phyloP scores from a whole-genome alignment of 768 basidiomycete genomes.

The Lactarius vividus region DNA sequence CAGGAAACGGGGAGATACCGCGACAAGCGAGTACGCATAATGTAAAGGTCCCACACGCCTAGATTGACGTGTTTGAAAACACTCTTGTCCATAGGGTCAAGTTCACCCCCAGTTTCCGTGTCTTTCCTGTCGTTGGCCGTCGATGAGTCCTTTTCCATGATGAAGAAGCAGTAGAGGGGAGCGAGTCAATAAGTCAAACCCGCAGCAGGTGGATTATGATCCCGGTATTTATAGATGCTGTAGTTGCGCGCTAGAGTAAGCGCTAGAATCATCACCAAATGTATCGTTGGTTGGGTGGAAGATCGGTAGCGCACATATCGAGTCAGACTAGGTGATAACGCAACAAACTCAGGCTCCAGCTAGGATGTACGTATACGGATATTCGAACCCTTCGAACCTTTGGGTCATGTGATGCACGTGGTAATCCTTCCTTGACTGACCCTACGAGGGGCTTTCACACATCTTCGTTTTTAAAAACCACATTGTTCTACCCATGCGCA shows the following conservation, averaged over 20 bases:
- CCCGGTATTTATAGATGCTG: not conserved
- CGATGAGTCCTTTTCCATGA: not conserved
- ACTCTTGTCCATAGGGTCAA: not conserved
- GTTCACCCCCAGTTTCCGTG: not conserved
- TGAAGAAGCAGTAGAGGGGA: not conserved
- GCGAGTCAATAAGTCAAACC: not conserved
- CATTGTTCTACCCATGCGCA: not conserved
- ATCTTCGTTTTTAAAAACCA: constrained; percentile 13
- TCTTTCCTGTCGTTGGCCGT: not conserved
- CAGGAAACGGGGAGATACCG: not conserved
- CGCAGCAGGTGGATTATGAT: too few species aligned
- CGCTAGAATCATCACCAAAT: too few species aligned
- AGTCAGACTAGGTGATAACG: not conserved
- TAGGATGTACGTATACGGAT: too few species aligned
- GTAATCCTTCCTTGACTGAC: constrained; percentile 8
- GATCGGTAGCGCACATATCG: not conserved
- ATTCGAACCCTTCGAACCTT: too few species aligned
- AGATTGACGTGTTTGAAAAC: not conserved
- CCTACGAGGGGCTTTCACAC: constrained; percentile 12
- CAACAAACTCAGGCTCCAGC: too few species aligned
- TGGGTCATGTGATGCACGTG: too few species aligned
- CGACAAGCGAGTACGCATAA: not conserved
- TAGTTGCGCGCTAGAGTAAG: not conserved
- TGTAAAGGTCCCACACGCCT: not conserved
- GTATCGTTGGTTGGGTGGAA: not conserved